Evolutionary conservation across 176 grass and related monocot species (phyloP), one percentile per base, ranked within the genome.

Genomic region (Aegilops sharonensis): DNA sequence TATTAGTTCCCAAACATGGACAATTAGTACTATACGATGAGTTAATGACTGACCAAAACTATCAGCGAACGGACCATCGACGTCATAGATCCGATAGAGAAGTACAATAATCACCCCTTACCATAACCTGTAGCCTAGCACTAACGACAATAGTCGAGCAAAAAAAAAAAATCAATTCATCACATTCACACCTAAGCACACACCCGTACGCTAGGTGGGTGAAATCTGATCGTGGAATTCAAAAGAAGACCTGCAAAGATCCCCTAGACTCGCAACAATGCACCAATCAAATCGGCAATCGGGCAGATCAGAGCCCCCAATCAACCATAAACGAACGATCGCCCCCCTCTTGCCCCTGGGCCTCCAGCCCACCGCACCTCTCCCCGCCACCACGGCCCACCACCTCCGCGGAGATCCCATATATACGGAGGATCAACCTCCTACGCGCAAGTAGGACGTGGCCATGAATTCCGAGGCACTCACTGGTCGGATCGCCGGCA

Each of bases 391-490:
- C 30, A 69, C 82, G 89, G 90, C 90, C 90, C 90, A 88, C 24
- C 64, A 91, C 72, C 70, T 35, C 85, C 42, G 54, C 73, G 40
- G 42, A 18, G 64, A 15, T 3, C 15, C 10, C 61, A 23, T 25
- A 72, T 43, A 73, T 59, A 66, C 21, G 60, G 36, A 79, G 40
- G 24, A 45, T 68, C 17, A 56, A 31, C 66, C 9, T 32, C 9
- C 5, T 29, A 4, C 30, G 0, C 12, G 0, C 12, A 17, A 3
- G 24, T 13, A 7, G 65, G 84, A 37, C 18, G 81, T 85, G 82
- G 14, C 40, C 64, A 85, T 92, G 91, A 89, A 87, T 89, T 89
- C 84, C 84, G 87, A 92, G 87, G 83, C 86, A 89, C 90, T 92
- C 87, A 92, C 84, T 56, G 67, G 75, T 83, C 66, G 86, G 32